Evolutionary conservation across 768 basidiomycete species (phyloP).

Genomic region (Kwoniella sp.): DNA sequence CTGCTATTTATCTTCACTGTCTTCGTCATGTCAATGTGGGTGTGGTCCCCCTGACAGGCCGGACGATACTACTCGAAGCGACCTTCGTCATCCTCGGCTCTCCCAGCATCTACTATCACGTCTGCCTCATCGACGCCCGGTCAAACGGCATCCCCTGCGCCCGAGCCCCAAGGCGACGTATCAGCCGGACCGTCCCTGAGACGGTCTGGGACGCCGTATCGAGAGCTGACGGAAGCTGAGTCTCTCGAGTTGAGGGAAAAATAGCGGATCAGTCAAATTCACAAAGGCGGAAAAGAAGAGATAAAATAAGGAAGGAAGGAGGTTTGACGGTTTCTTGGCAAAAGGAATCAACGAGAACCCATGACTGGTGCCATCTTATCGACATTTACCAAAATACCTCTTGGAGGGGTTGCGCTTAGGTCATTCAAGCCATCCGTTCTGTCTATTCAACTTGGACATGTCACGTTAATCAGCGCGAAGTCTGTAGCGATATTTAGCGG

Average conservation of each 20-base stretch:
- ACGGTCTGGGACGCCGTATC: conserved; percentile 45
- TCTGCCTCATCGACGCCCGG: conserved; percentile 10
- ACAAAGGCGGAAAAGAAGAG: neutral
- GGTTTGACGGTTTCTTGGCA: no score
- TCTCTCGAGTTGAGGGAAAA: conserved; percentile 34
- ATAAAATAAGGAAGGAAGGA: no score
- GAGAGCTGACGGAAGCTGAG: conserved; percentile 50
- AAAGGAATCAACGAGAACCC: no score
- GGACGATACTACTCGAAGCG: conserved; percentile 52
- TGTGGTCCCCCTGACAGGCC: conserved; percentile 29
- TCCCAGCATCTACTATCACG: conserved; percentile 12
- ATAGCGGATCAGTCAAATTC: neutral
- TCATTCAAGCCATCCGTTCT: neutral
- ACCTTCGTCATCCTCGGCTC: conserved; percentile 27
- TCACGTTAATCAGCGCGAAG: no score
- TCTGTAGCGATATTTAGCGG: no score
- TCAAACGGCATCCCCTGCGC: conserved; percentile 11
- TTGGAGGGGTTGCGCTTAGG: neutral
- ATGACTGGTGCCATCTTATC: no score
- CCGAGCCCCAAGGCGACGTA: conserved; percentile 3
- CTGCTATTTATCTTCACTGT: neutral
- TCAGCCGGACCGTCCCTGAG: conserved; percentile 8
- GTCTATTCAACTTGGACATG: neutral
- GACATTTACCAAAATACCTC: no score
- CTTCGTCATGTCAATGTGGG: neutral